These are phyloP conservation scores for Vaccinium corymbosum DNA, from an alignment of 148 eudicot species.

Conservation along the genomic window DNA sequence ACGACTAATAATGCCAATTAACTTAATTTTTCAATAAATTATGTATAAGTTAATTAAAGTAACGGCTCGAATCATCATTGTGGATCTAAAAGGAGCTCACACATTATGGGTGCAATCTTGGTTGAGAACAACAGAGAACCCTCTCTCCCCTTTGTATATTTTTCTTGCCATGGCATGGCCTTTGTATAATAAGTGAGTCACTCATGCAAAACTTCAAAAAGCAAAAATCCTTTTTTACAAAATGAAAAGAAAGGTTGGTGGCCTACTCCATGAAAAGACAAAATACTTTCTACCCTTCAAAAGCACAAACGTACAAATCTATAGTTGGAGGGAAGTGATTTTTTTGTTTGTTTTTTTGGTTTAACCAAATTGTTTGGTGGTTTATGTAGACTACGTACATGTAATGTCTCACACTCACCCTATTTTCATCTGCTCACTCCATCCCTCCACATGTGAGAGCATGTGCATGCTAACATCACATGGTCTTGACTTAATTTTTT, in stretches of 20 bases:
- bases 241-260: conserved; percentile 13
- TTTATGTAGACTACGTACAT: not conserved
- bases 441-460: conserved; percentile 20
- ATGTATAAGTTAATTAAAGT: not conserved
- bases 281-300: not conserved
- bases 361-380: not conserved
- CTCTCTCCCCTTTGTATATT: not conserved
- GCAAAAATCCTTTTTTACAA: not conserved
- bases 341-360: not conserved
- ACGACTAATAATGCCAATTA: not conserved
- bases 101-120: not conserved
- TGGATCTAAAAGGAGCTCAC: not conserved
- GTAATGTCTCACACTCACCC: not conserved
- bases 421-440: not conserved
- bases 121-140: not conserved
- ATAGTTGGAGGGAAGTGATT: conserved; percentile 12
- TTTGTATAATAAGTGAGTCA: conserved; percentile 16
- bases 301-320: not conserved
- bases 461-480: conserved; percentile 18
- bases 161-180: not conserved
- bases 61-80: not conserved
- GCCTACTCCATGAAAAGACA: conserved; percentile 19
- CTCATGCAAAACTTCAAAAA: conserved; percentile 5
- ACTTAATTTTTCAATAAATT: not conserved
- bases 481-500: conserved; percentile 3